phyloP scores from a whole-genome alignment of 106 monocot genomes.

The Apostasia ramifera region DNA sequence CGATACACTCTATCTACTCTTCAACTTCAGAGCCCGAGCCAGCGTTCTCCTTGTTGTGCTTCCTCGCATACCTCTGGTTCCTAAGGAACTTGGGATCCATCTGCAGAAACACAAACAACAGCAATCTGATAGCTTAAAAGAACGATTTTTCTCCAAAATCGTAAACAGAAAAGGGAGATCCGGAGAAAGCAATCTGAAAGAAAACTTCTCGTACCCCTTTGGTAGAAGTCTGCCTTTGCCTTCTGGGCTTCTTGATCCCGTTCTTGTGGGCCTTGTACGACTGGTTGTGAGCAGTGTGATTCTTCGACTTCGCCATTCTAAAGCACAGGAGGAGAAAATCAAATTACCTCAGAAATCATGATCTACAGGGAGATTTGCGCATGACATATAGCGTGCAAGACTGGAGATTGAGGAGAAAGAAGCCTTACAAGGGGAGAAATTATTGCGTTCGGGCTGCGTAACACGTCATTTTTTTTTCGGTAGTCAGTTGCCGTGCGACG shows the following conservation, averaged over 20 bases:
- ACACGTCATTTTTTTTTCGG: too few species aligned
- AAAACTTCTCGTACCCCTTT: slow-evolving; percentile 25
- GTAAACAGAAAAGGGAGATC: too few species aligned
- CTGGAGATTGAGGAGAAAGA: too few species aligned
- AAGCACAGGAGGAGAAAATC: neutral
- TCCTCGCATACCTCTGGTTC: slow-evolving; percentile 61
- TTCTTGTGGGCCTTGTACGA: slow-evolving; percentile 57
- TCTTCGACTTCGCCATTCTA: slow-evolving; percentile 64
- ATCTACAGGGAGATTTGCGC: too few species aligned
- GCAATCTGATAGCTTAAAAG: too few species aligned
- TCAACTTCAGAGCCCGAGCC: slow-evolving; percentile 23
- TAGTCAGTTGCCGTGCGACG: too few species aligned
- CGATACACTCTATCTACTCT: slow-evolving; percentile 16
- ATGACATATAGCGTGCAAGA: too few species aligned
- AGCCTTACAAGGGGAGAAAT: too few species aligned
- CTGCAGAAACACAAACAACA: slow-evolving; percentile 8
- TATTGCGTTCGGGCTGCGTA: too few species aligned
- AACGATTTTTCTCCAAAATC: too few species aligned
- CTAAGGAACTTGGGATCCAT: slow-evolving; percentile 62
- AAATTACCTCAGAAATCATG: neutral
- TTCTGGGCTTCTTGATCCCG: slow-evolving; percentile 54
- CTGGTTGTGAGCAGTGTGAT: slow-evolving; percentile 62
- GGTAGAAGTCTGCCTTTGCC: slow-evolving; percentile 44
- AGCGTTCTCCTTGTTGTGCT: slow-evolving; percentile 36
- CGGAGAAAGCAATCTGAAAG: too few species aligned